Percentiles rank a stretch among this genome's conserved stretches.
Evolutionary conservation across 2,329 filamentous ascomycete genomes (phyloP).

Genomic region (Didymella arachidicola): DNA sequence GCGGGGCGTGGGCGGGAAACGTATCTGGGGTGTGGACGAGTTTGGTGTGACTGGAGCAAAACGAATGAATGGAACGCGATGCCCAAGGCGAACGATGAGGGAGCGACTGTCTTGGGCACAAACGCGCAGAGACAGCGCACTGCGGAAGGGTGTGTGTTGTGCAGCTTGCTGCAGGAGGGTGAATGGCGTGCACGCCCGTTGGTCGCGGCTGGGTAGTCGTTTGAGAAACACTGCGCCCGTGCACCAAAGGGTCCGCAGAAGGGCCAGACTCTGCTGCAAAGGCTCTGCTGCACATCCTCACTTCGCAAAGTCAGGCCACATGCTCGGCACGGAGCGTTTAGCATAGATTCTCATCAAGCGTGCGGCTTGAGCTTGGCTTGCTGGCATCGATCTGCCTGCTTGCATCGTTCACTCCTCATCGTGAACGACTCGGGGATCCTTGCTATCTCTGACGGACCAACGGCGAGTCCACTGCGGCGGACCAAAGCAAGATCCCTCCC

Average conservation of each 20-base stretch:
- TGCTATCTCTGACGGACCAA: slow-evolving; percentile 11
- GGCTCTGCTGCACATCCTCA: slow-evolving; percentile 24
- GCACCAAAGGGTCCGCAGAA: slow-evolving; percentile 12
- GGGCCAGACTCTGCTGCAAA: slow-evolving; percentile 18
- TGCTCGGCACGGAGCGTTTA: slow-evolving; percentile 3
- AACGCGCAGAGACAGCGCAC: slow-evolving; percentile 17
- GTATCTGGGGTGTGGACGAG: neutral
- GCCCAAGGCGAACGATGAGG: slow-evolving; percentile 6
- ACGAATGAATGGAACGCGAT: slow-evolving; percentile 7
- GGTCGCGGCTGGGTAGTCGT: slow-evolving; percentile 18
- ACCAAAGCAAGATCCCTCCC: slow-evolving; percentile 9
- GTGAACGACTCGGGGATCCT: slow-evolving; percentile 2
- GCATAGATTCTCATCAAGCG: neutral
- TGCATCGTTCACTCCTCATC: slow-evolving; percentile 1
- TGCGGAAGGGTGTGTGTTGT: slow-evolving; percentile 17
- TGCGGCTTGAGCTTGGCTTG: slow-evolving; percentile 3
- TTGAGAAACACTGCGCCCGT: slow-evolving; percentile 13
- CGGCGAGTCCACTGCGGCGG: neutral
- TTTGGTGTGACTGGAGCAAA: slow-evolving; percentile 7
- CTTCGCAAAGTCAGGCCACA: slow-evolving; percentile 13
- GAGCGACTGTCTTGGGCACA: slow-evolving; percentile 17
- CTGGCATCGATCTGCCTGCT: slow-evolving; percentile 4
- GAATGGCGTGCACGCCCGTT: slow-evolving; percentile 15
- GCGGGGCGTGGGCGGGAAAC: slow-evolving; percentile 22
- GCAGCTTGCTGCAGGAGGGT: slow-evolving; percentile 20